Percentiles rank a stretch among this genome's conserved stretches.
These are phyloP conservation scores for Alternaria atra DNA, from an alignment of 2,329 filamentous ascomycete species.

Conservation along the genomic window DNA sequence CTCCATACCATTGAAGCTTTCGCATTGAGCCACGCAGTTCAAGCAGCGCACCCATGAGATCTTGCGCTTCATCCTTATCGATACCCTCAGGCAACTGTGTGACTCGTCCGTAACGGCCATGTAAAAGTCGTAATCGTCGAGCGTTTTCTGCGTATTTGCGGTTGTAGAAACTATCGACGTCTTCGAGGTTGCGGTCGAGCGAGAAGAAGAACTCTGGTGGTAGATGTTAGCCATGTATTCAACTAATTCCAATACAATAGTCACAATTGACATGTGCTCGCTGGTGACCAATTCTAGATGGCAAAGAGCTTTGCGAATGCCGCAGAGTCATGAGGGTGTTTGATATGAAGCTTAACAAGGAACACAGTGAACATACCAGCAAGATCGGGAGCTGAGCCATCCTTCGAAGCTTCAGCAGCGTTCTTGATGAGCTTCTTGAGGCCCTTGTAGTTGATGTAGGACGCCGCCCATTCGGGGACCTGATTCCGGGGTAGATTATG, in stretches of 20 bases:
- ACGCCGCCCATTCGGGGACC: slow-evolving; percentile 85
- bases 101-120: slow-evolving; percentile 84
- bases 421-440: slow-evolving; percentile 96
- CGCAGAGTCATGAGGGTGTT: background rate
- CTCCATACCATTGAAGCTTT: slow-evolving; percentile 96
- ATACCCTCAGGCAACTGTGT: slow-evolving; percentile 75
- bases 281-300: background rate
- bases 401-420: slow-evolving; percentile 70
- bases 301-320: background rate
- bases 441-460: slow-evolving; percentile 89
- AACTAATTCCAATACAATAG: background rate
- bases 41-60: slow-evolving; percentile 87
- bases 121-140: slow-evolving; percentile 83
- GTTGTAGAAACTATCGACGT: slow-evolving; percentile 96
- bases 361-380: slow-evolving; percentile 71
- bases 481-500: slow-evolving; percentile 77
- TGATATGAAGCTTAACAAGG: background rate
- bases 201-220: slow-evolving; percentile 90
- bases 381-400: slow-evolving; percentile 81
- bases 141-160: slow-evolving; percentile 89
- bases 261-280: background rate
- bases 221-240: slow-evolving; percentile 12
- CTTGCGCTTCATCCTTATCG: slow-evolving; percentile 88
- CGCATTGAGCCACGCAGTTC: slow-evolving; percentile 87
- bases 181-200: slow-evolving; percentile 95